Base-by-base conservation (phyloP, 139 green algal genomes). In the Tetradesmus obliquus region DNA sequence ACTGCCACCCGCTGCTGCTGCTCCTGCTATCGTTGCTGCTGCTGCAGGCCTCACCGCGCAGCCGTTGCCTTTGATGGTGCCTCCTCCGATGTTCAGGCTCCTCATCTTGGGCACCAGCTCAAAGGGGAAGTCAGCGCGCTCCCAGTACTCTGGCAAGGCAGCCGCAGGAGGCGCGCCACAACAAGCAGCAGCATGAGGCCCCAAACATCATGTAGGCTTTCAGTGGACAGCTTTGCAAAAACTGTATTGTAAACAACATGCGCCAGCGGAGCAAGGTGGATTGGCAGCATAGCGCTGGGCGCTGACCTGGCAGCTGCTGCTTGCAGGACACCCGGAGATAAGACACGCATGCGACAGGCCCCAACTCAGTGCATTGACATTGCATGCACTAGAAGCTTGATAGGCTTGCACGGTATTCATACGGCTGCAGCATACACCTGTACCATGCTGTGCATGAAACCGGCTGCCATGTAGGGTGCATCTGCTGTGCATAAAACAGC, bases 101-200 rank as follows among this genome's bases (percentile, higher is more conserved):
- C 92, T 95, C n/a, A 98, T 86, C 91, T 96, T 95, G 22, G 97
- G 95, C 9, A 99, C 93, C 76, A 99, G 91, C 86, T 95, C 54
- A 87, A 96, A 93, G 0, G 98, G 98, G 74, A 99, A 99, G 82
- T 98, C 97, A 0, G 98, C 98, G 0, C 91, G 86, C 92, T 99
- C 98, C 98, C 98, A 99, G 90, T 96, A 99, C 55, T 95, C 94
- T 7, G 94, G 90, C 55, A 5, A 19, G 60, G 8, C 60, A 71
- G 17, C 32, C 32, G 32, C 32, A 45, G 32, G 32, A 45, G 32
- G 32, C 32, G 62, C 62, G 62, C 10, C 1, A 1, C 10, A 12
- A 72, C 10, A 13, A 13, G 62, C 62, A 13, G 62, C 62, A 13
- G 62, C 62, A 13, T 12, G 12, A 13, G 62, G 62, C 32, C 32